These are phyloP conservation scores for Dothistroma septosporum DNA, from an alignment of 2,329 filamentous ascomycete genomes.

Conservation along the genomic window DNA sequence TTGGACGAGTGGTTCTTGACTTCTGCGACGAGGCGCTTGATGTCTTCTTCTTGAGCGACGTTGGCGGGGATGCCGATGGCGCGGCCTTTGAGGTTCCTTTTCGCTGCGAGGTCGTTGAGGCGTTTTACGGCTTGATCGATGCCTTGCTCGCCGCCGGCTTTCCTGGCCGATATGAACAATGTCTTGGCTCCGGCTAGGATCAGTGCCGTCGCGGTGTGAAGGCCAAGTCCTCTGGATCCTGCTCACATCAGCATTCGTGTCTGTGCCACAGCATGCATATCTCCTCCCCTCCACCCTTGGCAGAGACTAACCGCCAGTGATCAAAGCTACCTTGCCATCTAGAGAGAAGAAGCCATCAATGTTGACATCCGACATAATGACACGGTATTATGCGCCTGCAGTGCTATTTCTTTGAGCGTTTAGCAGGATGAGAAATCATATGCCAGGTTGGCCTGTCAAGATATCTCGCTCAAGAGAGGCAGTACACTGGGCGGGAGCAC, in stretches of 20 bases:
- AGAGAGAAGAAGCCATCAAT: conserved; percentile 76
- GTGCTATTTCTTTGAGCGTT: background rate
- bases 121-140: conserved; percentile 71
- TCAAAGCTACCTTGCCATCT: conserved; percentile 76
- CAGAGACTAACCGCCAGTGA: conserved; percentile 61
- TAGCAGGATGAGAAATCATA: background rate
- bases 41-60: conserved; percentile 64
- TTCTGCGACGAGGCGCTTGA: conserved; percentile 65
- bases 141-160: conserved; percentile 57
- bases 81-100: conserved; percentile 54
- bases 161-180: conserved; percentile 89
- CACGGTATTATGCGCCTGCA: background rate
- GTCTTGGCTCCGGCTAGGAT: conserved; percentile 81
- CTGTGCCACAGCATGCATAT: background rate
- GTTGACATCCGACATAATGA: conserved; percentile 54
- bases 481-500: no score
- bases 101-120: conserved; percentile 71
- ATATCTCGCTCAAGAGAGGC: no score
- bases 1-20: conserved; percentile 69
- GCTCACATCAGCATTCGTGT: conserved; percentile 15
- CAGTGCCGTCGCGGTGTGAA: conserved; percentile 65
- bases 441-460: background rate
- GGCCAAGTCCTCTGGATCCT: conserved; percentile 68
- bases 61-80: conserved; percentile 80
- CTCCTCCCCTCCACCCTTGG: background rate